Base-by-base conservation (phyloP, 140 eudicot genomes). In the Anethum foeniculum region DNA sequence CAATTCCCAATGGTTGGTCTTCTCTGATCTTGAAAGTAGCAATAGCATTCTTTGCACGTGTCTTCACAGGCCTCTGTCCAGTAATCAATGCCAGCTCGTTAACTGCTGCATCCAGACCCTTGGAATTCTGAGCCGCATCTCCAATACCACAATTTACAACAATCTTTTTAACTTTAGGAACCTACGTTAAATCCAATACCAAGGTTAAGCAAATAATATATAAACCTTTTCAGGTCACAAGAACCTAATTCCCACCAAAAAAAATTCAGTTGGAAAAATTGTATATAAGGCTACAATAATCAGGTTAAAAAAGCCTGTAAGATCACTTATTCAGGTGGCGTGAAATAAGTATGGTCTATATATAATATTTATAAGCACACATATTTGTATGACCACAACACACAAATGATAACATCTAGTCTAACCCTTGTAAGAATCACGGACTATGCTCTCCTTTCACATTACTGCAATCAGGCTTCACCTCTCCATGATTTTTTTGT, bases 121-220 rank as follows among this genome's bases (percentile, higher is more conserved):
- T 95, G 54, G 82, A 80, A 64, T 95, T 95, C 88, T 95, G 99
- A 25, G 95, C 92, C 79, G 99, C 99, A 71, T 95, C 97, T 83
- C 99, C 98, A 47, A 94, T 94, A 80, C 97, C 98, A 86, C 97
- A 94, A 84, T 94, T 95, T 83, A 95, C 90, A 30, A 91, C 97
- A 82, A 95, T 84, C 81, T 95, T 95, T 46, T 83, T 83, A 85
- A 95, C 72, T 80, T 95, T 95, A n/a, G 99, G 99, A 62, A 95
- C 95, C 99, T 95, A 46, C 79, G 43, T 51, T 25, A 76, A 84
- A 44, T 69, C 75, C 77, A 67, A 47, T 7, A 75, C 32, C 79
- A 75, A 48, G 34, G 64, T 75, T 75, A 75, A 75, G 7, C 15
- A 47, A 13, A 11, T 75, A 75, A 25, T 47, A 21, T 49, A 46